Conservation (phyloP, 2,329 filamentous ascomycete genomes). For the Neofusicoccum sp. region DNA sequence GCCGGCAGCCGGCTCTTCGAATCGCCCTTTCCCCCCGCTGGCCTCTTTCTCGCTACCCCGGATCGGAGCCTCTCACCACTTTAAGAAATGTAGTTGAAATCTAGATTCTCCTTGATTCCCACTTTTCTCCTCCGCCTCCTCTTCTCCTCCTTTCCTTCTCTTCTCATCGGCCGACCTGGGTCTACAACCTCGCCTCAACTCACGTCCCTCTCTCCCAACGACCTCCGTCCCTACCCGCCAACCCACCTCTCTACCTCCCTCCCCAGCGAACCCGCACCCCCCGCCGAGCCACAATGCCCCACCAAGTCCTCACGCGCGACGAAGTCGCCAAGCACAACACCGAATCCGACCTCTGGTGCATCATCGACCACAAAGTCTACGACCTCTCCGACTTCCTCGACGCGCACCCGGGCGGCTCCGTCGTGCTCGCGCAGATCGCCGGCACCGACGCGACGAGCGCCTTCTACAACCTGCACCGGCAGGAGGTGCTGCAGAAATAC, state of each 20-base stretch:
- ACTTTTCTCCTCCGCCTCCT: too few species aligned
- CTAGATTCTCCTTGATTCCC: too few species aligned
- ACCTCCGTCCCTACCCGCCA: neutral
- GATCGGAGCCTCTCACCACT: neutral
- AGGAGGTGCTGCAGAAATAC: constrained; percentile 87
- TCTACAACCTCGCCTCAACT: too few species aligned
- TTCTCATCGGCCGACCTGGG: too few species aligned
- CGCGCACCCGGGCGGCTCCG: constrained; percentile 80
- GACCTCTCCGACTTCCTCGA: constrained; percentile 84
- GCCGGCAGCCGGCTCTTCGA: constrained; percentile 1
- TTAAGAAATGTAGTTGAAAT: too few species aligned
- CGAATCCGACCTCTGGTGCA: constrained; percentile 77
- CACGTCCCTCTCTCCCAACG: neutral
- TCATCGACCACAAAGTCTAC: constrained; percentile 86
- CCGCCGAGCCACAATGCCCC: neutral
- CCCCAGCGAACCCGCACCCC: neutral
- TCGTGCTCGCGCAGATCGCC: constrained; percentile 78
- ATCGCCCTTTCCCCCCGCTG: neutral
- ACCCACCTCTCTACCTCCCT: neutral
- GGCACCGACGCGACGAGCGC: constrained; percentile 79
- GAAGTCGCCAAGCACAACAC: constrained; percentile 76
- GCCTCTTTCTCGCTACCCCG: constrained; percentile 1
- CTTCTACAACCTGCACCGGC: constrained; percentile 90
- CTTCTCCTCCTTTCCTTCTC: too few species aligned
- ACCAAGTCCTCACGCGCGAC: constrained; percentile 43